Evolutionary conservation across 768 basidiomycete species (phyloP).

Genomic region (Amanita rubescens): DNA sequence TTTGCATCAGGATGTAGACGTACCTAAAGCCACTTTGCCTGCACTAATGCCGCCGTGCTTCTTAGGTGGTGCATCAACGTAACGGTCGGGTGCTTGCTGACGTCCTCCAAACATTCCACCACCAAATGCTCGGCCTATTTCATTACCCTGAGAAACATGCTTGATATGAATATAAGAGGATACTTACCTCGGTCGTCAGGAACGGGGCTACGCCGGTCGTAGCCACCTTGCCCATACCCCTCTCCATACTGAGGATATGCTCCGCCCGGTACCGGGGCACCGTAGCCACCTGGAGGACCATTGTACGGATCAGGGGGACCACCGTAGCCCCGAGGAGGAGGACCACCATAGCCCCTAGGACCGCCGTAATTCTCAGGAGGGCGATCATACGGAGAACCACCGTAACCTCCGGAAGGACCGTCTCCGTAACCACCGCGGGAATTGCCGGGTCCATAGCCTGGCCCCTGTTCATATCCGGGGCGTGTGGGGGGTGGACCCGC

Average conservation of each 20-base stretch:
- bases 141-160: background rate
- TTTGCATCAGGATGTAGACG: conserved; percentile 10
- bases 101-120: background rate
- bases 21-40: conserved; percentile 45
- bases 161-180: background rate
- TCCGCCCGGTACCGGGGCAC: background rate
- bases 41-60: conserved; percentile 41
- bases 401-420: background rate
- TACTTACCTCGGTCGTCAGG: background rate
- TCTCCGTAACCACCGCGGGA: background rate
- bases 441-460: conserved; percentile 14
- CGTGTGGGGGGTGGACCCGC: conserved; percentile 36
- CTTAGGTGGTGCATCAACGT: conserved; percentile 20
- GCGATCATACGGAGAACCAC: background rate
- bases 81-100: background rate
- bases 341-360: conserved; percentile 15
- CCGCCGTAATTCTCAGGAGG: background rate
- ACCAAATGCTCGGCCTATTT: background rate
- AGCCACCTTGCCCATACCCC: conserved; percentile 9
- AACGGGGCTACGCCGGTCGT: background rate
- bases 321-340: conserved; percentile 6
- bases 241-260: conserved; percentile 8
- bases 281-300: conserved; percentile 4
- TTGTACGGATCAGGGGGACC: background rate
- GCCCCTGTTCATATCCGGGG: conserved; percentile 8